Conservation (phyloP, 2,329 filamentous ascomycete species). For the Dendryphion nanum region DNA sequence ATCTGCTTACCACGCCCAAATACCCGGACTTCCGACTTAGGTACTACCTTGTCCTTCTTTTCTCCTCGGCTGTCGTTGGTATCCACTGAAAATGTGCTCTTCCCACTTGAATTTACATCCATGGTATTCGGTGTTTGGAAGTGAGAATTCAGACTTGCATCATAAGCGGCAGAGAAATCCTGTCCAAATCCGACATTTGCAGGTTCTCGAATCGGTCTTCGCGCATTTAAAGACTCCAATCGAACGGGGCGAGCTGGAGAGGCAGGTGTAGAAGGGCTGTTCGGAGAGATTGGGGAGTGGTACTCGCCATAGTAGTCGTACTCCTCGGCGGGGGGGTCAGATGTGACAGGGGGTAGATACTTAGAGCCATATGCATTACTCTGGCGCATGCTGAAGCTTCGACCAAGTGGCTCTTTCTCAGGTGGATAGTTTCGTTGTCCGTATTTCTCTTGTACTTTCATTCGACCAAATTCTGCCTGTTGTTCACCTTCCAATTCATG, state of each 20-base stretch:
- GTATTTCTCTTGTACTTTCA: slow-evolving; percentile 17
- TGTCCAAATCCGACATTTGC: slow-evolving; percentile 17
- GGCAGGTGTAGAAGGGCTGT: slow-evolving; percentile 16
- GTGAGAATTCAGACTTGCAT: slow-evolving; percentile 28
- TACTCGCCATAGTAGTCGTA: slow-evolving; percentile 30
- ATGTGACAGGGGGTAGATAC: slow-evolving; percentile 18
- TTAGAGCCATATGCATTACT: slow-evolving; percentile 19
- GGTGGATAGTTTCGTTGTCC: slow-evolving; percentile 7
- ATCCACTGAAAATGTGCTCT: slow-evolving; percentile 42
- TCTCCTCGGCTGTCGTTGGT: slow-evolving; percentile 35
- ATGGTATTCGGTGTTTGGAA: slow-evolving; percentile 16
- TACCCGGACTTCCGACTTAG: slow-evolving; percentile 51
- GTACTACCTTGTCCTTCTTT: slow-evolving; percentile 47
- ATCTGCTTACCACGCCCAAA: slow-evolving; percentile 54
- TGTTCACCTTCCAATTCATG: slow-evolving; percentile 40
- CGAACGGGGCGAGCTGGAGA: slow-evolving; percentile 26
- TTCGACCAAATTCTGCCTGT: slow-evolving; percentile 24
- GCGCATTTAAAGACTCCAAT: slow-evolving; percentile 24
- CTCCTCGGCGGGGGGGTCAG: slow-evolving; percentile 21
- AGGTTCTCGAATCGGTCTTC: slow-evolving; percentile 14
- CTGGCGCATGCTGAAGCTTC: slow-evolving; percentile 26
- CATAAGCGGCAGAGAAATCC: slow-evolving; percentile 29
- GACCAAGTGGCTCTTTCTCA: slow-evolving; percentile 17
- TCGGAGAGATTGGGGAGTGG: slow-evolving; percentile 25
- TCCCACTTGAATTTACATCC: slow-evolving; percentile 30